phyloP scores from a whole-genome alignment of 306 rosid genomes.

The Ceratonia siliqua region DNA sequence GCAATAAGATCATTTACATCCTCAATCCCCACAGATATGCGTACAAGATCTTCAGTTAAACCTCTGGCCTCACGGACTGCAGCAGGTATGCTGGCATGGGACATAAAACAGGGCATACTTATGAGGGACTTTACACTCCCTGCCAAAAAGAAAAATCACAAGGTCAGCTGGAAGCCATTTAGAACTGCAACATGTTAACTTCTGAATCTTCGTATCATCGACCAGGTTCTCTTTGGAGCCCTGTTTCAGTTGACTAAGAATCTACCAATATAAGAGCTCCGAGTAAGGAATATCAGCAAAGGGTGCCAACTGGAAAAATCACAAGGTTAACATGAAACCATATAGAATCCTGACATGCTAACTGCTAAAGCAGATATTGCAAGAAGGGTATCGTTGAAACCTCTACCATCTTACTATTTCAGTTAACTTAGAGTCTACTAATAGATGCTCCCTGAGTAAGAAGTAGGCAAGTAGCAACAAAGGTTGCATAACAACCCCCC shows the following conservation, averaged over 20 bases:
- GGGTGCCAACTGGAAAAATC: too few species aligned
- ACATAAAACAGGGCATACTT: constrained; percentile 84
- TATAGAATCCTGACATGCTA: too few species aligned
- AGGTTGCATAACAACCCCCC: too few species aligned
- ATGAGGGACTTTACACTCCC: constrained; percentile 94
- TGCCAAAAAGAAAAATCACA: constrained; percentile 36
- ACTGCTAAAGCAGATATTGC: background rate
- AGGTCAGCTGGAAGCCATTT: background rate
- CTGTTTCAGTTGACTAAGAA: background rate
- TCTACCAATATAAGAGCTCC: background rate
- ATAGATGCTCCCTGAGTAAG: too few species aligned
- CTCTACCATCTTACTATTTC: too few species aligned
- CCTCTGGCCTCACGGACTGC: constrained; percentile 81
- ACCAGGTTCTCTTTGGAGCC: too few species aligned
- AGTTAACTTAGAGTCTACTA: too few species aligned
- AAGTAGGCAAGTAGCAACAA: too few species aligned
- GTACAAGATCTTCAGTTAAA: constrained; percentile 78
- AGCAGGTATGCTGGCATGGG: constrained; percentile 87
- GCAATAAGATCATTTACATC: constrained; percentile 76
- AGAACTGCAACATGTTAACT: background rate
- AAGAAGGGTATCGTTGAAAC: background rate
- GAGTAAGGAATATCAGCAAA: too few species aligned
- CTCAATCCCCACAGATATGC: constrained; percentile 87
- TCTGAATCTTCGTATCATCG: background rate
- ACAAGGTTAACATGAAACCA: too few species aligned